Percentiles rank a stretch among this genome's conserved stretches.
These are phyloP conservation scores for Papiliotrema flavescens DNA, from an alignment of 1,284 basidiomycete genomes.

Conservation along the genomic window DNA sequence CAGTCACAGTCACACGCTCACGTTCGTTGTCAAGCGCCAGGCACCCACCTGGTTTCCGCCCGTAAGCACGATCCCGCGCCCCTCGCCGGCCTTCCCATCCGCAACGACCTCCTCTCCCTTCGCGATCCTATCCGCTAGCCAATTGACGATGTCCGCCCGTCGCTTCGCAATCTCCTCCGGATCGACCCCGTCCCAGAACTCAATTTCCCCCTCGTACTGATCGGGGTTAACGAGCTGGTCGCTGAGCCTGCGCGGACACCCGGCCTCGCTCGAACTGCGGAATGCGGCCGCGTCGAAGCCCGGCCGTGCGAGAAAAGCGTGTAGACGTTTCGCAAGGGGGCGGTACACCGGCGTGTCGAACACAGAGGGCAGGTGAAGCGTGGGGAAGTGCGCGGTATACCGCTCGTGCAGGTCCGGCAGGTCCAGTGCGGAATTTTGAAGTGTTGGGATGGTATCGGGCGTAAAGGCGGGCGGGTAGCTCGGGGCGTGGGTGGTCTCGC, in stretches of 20 bases:
- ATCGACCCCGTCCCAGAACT: constrained; percentile 41
- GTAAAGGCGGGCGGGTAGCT: neutral
- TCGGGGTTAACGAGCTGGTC: constrained; percentile 47
- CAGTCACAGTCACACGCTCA: neutral
- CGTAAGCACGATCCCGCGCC: constrained; percentile 50
- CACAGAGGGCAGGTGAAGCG: constrained; percentile 12
- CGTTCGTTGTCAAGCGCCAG: neutral
- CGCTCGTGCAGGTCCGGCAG: neutral
- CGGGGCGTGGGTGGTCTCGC: neutral
- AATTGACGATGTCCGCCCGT: constrained; percentile 41
- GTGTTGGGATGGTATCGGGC: neutral
- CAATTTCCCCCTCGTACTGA: constrained; percentile 41
- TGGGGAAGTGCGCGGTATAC: constrained; percentile 9
- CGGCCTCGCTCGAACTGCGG: constrained; percentile 14
- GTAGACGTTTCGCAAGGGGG: constrained; percentile 20
- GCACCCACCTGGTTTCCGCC: constrained; percentile 46
- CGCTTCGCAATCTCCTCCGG: constrained; percentile 33
- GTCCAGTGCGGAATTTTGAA: neutral
- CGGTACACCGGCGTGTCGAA: constrained; percentile 12
- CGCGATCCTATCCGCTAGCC: constrained; percentile 30
- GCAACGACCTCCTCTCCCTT: constrained; percentile 32
- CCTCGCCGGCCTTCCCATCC: constrained; percentile 18
- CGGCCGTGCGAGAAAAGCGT: constrained; percentile 36
- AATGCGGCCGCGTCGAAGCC: constrained; percentile 20
- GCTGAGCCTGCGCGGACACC: constrained; percentile 33